Evolutionary conservation across 768 basidiomycete species (phyloP).

Genomic region (Stropharia rugosoannulata): DNA sequence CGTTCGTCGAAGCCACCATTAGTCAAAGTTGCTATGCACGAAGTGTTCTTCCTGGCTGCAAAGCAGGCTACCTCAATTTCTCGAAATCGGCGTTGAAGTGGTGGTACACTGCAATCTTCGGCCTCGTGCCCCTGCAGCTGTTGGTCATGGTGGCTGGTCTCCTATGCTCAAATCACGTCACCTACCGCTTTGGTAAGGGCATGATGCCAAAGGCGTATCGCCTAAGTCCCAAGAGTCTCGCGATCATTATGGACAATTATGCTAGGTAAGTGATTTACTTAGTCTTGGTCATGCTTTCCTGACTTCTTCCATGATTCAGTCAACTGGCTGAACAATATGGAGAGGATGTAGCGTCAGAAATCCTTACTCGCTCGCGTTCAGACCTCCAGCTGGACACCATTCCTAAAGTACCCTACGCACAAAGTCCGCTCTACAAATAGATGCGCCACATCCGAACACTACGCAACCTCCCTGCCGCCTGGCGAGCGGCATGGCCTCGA

Average conservation of each 20-base stretch:
- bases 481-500: too few species aligned
- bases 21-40: slow-evolving; percentile 75
- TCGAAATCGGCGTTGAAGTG: slow-evolving; percentile 49
- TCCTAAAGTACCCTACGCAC: slow-evolving; percentile 8
- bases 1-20: slow-evolving; percentile 77
- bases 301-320: slow-evolving; percentile 29
- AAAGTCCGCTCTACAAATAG: not conserved
- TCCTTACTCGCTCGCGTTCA: slow-evolving; percentile 50
- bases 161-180: slow-evolving; percentile 81
- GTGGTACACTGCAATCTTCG: slow-evolving; percentile 71
- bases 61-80: slow-evolving; percentile 58
- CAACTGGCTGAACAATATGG: slow-evolving; percentile 74
- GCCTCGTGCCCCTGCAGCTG: slow-evolving; percentile 67
- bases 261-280: slow-evolving; percentile 47
- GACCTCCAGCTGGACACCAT: slow-evolving; percentile 30
- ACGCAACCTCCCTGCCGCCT: too few species aligned
- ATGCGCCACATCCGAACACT: too few species aligned
- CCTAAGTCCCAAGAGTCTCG: slow-evolving; percentile 68
- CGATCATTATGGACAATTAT: slow-evolving; percentile 82
- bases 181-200: slow-evolving; percentile 86
- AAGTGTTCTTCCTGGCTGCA: slow-evolving; percentile 73
- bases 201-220: slow-evolving; percentile 87
- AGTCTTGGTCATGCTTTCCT: not conserved
- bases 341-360: slow-evolving; percentile 52
- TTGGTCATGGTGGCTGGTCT: slow-evolving; percentile 61